Conservation (phyloP, 352 stramenopile genomes). For the Phytopythium litorale region DNA sequence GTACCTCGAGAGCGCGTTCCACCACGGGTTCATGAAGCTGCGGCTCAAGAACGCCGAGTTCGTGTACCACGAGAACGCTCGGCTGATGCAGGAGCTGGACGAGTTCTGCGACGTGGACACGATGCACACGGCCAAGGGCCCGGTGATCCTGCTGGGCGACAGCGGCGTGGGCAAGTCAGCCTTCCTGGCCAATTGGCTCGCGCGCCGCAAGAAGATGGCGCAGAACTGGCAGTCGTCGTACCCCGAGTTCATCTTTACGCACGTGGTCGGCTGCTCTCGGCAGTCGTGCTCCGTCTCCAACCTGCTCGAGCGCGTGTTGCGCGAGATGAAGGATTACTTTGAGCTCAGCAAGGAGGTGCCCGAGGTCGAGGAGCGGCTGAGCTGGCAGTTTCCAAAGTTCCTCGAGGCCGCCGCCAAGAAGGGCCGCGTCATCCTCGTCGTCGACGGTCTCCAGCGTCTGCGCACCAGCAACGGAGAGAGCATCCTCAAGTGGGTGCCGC, state of each 20-base stretch:
- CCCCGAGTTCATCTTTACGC: slow-evolving; percentile 89
- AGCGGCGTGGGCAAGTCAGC: slow-evolving; percentile 70
- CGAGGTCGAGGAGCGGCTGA: slow-evolving; percentile 81
- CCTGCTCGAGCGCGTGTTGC: slow-evolving; percentile 83
- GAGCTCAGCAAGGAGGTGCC: slow-evolving; percentile 85
- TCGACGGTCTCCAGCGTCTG: slow-evolving; percentile 87
- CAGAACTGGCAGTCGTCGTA: slow-evolving; percentile 81
- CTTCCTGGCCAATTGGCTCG: slow-evolving; percentile 81
- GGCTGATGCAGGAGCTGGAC: slow-evolving; percentile 61
- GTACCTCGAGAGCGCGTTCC: slow-evolving; percentile 75
- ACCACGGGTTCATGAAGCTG: slow-evolving; percentile 77
- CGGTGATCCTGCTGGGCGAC: slow-evolving; percentile 72
- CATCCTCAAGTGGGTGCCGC: slow-evolving; percentile 90
- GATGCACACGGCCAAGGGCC: slow-evolving; percentile 77
- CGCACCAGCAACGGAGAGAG: slow-evolving; percentile 84
- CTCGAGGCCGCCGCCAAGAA: slow-evolving; percentile 89
- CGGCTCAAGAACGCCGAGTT: slow-evolving; percentile 66
- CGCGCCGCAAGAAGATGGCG: slow-evolving; percentile 81
- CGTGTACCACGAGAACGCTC: slow-evolving; percentile 68
- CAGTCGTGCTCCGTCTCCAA: slow-evolving; percentile 86
- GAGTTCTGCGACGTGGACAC: slow-evolving; percentile 84
- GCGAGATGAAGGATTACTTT: slow-evolving; percentile 90
- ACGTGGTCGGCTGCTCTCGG: slow-evolving; percentile 86
- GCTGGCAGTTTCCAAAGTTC: slow-evolving; percentile 90
- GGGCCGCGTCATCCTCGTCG: slow-evolving; percentile 86